Evolutionary conservation across 1,284 basidiomycete species (phyloP), one percentile per base, ranked within the genome.

Genomic region (Moesziomyces globuligerus): DNA sequence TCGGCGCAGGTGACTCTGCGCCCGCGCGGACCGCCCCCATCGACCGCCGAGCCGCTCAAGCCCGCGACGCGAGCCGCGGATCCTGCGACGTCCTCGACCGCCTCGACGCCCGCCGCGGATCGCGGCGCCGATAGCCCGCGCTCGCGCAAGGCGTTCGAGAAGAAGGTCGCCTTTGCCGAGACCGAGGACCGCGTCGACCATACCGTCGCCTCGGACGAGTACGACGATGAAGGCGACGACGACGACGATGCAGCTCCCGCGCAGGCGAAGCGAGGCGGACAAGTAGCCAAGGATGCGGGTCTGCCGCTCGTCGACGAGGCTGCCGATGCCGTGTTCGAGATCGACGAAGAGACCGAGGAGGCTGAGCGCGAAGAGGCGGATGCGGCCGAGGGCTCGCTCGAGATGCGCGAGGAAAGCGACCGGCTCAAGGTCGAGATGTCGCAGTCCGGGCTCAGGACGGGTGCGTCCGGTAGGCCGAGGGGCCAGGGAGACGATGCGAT

Each of bases 111-210:
- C 11, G 28, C 34, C 17, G 37, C 34, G 11, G 28, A 34, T 38
- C 39, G 48, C 10, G 52, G 26, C 5, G 20, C n/a, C 9, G 42
- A 52, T 25, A 55, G 54, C 29, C 66, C 53, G 0, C 60, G 41
- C 18, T 51, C 56, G 3, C 54, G 49, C 46, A 62, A 56, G 42
- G 39, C 47, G 21, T 37, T 50, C 28, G 74, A 75, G 48, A 76
- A 76, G 57, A 78, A 78, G 41, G 76, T 78, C n/a, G 74, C 74
- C n/a, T 78, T 78, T 40, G 76, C 74, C 1, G 69, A 74, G 54
- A 71, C 70, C 3, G 72, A 78, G 36, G 71, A 70, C 9, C 55
- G 59, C n/a, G 69, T 64, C 37, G 69, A 72, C 23, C 55, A 72
- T 26, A 47, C 26, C 18, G 39, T 52, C 13, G 50, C 42, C 20